Conservation (phyloP, 768 basidiomycete species). For the Daedalea quercina region DNA sequence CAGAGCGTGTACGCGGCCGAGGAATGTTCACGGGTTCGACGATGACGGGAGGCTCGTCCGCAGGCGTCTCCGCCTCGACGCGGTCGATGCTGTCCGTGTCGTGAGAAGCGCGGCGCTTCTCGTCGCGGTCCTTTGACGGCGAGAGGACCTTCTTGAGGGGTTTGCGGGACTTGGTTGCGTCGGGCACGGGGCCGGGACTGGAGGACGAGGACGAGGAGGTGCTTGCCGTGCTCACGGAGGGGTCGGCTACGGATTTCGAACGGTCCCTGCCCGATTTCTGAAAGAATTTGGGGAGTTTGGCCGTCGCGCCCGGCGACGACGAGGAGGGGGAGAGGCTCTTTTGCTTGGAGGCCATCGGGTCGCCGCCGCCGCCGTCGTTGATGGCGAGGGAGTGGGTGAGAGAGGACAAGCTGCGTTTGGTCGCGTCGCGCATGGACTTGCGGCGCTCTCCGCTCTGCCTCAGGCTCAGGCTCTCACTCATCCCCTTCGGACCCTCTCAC, state of each 20-base stretch:
- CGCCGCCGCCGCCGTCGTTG: slow-evolving; percentile 14
- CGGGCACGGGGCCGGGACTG: slow-evolving; percentile 26
- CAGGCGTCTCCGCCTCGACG: slow-evolving; percentile 27
- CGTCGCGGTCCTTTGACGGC: slow-evolving; percentile 14
- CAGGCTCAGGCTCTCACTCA: not conserved
- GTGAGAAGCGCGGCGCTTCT: slow-evolving; percentile 18
- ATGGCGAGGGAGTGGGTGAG: not conserved
- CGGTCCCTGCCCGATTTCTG: slow-evolving; percentile 60
- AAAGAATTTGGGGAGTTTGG: slow-evolving; percentile 63
- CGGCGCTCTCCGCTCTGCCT: not conserved
- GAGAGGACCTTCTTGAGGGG: slow-evolving; percentile 11
- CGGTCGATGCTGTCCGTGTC: slow-evolving; percentile 23
- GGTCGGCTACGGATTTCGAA: slow-evolving; percentile 44
- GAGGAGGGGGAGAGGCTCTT: slow-evolving; percentile 36
- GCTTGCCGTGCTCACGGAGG: slow-evolving; percentile 27
- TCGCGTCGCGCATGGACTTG: not conserved
- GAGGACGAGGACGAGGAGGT: slow-evolving; percentile 37
- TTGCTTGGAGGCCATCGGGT: slow-evolving; percentile 41
- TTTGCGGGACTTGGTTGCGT: slow-evolving; percentile 13
- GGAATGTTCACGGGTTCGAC: slow-evolving; percentile 54
- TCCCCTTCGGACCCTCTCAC: not conserved
- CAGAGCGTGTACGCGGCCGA: slow-evolving; percentile 47
- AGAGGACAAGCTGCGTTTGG: not conserved
- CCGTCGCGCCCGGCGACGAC: slow-evolving; percentile 35
- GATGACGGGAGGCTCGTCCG: slow-evolving; percentile 57